Evolutionary conservation across 2,329 filamentous ascomycete genomes (phyloP).

Genomic region (Bipolaris zeicola): DNA sequence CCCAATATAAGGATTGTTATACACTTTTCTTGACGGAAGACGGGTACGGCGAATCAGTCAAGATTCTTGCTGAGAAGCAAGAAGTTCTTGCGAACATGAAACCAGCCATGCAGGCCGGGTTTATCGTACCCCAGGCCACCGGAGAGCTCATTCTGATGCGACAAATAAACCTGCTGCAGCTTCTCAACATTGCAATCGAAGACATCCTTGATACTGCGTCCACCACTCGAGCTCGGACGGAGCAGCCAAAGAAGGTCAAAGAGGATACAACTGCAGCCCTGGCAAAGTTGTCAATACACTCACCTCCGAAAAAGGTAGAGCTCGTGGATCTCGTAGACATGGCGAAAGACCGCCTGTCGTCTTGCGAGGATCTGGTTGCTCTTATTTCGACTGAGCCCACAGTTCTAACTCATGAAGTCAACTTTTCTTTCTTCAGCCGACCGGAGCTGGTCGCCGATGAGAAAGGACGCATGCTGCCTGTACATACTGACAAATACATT

Average conservation of each 20-base stretch:
- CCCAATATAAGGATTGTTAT: conserved; percentile 39
- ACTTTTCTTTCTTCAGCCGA: conserved; percentile 48
- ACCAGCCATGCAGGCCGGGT: conserved; percentile 22
- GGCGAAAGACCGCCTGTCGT: neutral
- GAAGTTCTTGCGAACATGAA: conserved; percentile 24
- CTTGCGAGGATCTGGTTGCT: conserved; percentile 44
- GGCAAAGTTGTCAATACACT: conserved; percentile 41
- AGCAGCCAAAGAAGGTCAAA: conserved; percentile 36
- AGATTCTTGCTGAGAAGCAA: conserved; percentile 25
- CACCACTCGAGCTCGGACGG: conserved; percentile 29
- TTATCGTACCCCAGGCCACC: conserved; percentile 27
- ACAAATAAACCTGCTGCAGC: conserved; percentile 47
- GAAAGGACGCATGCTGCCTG: conserved; percentile 49
- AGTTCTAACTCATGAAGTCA: conserved; percentile 34
- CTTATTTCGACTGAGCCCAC: conserved; percentile 32
- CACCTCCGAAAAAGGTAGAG: conserved; percentile 10
- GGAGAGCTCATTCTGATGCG: conserved; percentile 49
- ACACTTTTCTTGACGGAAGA: conserved; percentile 47
- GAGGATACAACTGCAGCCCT: conserved; percentile 39
- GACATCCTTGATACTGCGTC: conserved; percentile 52
- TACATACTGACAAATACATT: conserved; percentile 52
- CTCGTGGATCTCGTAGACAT: conserved; percentile 29
- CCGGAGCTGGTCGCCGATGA: conserved; percentile 55
- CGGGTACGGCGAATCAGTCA: conserved; percentile 48
- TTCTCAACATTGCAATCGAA: conserved; percentile 52